These are phyloP conservation scores for Bertia moriformis DNA, from an alignment of 2,329 filamentous ascomycete genomes.

Conservation along the genomic window DNA sequence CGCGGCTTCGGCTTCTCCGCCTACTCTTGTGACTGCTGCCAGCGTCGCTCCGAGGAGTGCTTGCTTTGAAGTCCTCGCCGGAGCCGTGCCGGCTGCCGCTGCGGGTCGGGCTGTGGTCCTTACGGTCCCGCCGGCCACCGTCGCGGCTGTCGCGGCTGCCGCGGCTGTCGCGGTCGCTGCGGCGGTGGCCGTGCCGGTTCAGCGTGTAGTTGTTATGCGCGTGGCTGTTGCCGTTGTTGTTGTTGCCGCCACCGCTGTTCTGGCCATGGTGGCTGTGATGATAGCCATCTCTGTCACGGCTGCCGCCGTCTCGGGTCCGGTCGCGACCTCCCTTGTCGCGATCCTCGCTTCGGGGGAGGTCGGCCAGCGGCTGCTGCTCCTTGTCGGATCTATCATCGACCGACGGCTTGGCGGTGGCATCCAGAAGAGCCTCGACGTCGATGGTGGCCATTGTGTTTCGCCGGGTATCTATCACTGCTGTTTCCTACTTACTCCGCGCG, in stretches of 20 bases:
- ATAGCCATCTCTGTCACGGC: constrained; percentile 39
- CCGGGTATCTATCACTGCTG: too few relatives aligned
- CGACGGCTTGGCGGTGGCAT: constrained; percentile 59
- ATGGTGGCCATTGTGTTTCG: constrained; percentile 57
- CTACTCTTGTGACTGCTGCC: constrained; percentile 72
- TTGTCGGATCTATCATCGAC: constrained; percentile 22
- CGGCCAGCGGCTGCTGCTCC: constrained; percentile 19
- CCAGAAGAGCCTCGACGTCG: constrained; percentile 82
- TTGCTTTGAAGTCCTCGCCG: constrained; percentile 41
- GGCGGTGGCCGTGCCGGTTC: constrained; percentile 39
- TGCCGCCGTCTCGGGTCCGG: constrained; percentile 37
- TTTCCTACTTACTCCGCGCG: too few relatives aligned
- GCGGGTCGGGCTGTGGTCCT: too few relatives aligned
- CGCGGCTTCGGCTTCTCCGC: constrained; percentile 65
- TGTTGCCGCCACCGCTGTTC: constrained; percentile 30
- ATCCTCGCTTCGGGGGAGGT: constrained; percentile 5
- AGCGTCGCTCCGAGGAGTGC: constrained; percentile 60
- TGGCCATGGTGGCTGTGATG: constrained; percentile 24
- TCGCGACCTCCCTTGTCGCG: constrained; percentile 11
- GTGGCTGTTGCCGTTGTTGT: constrained; percentile 9
- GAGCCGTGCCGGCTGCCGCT: constrained; percentile 29
- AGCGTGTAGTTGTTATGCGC: constrained; percentile 30
- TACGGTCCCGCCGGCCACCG: constrained; percentile 40
- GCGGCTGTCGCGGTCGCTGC: constrained; percentile 30
- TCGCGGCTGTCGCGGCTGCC: constrained; percentile 32